A percentile compares a stretch with the other conserved stretches of the same genome.
These are phyloP conservation scores for Pythium periplocum DNA, from an alignment of 352 stramenopile genomes.

Conservation along the genomic window DNA sequence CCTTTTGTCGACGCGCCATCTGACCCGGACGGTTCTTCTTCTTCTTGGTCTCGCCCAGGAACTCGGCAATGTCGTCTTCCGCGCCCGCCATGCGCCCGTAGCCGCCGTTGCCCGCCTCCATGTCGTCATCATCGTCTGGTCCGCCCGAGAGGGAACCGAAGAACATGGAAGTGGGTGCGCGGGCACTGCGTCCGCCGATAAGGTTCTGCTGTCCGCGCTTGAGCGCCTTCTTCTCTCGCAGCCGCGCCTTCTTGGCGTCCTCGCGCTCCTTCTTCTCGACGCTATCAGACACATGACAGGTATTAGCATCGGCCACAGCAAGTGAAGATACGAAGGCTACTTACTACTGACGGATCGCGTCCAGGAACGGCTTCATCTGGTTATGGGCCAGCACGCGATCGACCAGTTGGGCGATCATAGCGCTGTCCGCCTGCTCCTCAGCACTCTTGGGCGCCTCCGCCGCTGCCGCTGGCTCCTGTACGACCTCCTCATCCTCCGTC, in stretches of 20 bases:
- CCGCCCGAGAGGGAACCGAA: slow-evolving; percentile 66
- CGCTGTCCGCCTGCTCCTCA: background rate
- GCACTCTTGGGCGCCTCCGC: background rate
- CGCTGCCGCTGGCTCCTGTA: background rate
- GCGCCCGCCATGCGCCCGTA: slow-evolving; percentile 35
- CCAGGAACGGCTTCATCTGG: slow-evolving; percentile 55
- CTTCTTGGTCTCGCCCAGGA: slow-evolving; percentile 82
- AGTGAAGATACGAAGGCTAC: background rate
- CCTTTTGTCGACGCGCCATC: slow-evolving; percentile 74
- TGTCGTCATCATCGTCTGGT: slow-evolving; percentile 23
- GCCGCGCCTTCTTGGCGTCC: slow-evolving; percentile 48
- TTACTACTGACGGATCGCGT: slow-evolving; percentile 42
- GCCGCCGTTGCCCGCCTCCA: slow-evolving; percentile 16
- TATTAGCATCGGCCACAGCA: background rate
- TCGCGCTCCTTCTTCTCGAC: slow-evolving; percentile 53
- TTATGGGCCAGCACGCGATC: slow-evolving; percentile 67
- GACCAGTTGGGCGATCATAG: slow-evolving; percentile 34
- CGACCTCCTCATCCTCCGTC: background rate
- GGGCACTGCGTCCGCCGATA: slow-evolving; percentile 56
- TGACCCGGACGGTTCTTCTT: slow-evolving; percentile 80
- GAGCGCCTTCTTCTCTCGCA: slow-evolving; percentile 55
- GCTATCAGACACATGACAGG: slow-evolving; percentile 2
- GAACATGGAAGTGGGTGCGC: slow-evolving; percentile 61
- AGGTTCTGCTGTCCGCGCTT: slow-evolving; percentile 49
- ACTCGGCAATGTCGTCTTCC: slow-evolving; percentile 80